Evolutionary conservation across 2,329 filamentous ascomycete genomes (phyloP).

Genomic region (Colletotrichum karsti): DNA sequence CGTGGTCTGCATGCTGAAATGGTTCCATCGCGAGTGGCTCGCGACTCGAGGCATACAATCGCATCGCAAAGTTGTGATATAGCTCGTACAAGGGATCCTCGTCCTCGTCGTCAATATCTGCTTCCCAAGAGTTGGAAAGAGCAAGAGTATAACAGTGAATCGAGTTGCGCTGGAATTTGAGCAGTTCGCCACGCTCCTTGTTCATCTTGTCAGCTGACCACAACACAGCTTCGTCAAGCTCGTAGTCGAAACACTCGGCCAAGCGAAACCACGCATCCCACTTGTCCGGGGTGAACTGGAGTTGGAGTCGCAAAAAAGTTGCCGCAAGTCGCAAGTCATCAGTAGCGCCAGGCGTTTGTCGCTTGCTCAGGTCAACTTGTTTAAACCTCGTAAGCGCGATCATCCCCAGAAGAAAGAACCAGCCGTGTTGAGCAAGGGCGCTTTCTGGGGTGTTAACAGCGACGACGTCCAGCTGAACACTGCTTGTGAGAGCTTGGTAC

Average conservation of each 20-base stretch:
- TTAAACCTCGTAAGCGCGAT: constrained; percentile 88
- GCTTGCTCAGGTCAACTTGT: constrained; percentile 73
- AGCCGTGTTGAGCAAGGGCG: constrained; percentile 80
- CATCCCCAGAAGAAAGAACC: constrained; percentile 92
- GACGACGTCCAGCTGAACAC: constrained; percentile 77
- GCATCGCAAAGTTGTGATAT: constrained; percentile 69
- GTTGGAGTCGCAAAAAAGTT: constrained; percentile 80
- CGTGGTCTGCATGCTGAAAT: constrained; percentile 64
- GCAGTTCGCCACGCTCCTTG: constrained; percentile 78
- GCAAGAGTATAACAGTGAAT: constrained; percentile 81
- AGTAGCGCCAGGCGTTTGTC: constrained; percentile 79
- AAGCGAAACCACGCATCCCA: constrained; percentile 94
- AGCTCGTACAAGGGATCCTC: constrained; percentile 65
- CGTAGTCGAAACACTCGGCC: constrained; percentile 87
- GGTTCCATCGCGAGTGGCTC: constrained; percentile 72
- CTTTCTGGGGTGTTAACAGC: constrained; percentile 75
- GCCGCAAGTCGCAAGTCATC: constrained; percentile 86
- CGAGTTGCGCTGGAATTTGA: constrained; percentile 79
- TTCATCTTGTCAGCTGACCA: constrained; percentile 95
- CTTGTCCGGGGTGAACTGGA: constrained; percentile 82
- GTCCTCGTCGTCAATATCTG: constrained; percentile 52
- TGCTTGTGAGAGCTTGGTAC: constrained; percentile 82
- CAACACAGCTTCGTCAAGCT: constrained; percentile 85
- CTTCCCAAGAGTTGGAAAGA: constrained; percentile 61
- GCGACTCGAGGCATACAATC: constrained; percentile 68